Evolutionary conservation across 495 filamentous ascomycete genomes (phyloP).

Genomic region (Tuber magnatum): DNA sequence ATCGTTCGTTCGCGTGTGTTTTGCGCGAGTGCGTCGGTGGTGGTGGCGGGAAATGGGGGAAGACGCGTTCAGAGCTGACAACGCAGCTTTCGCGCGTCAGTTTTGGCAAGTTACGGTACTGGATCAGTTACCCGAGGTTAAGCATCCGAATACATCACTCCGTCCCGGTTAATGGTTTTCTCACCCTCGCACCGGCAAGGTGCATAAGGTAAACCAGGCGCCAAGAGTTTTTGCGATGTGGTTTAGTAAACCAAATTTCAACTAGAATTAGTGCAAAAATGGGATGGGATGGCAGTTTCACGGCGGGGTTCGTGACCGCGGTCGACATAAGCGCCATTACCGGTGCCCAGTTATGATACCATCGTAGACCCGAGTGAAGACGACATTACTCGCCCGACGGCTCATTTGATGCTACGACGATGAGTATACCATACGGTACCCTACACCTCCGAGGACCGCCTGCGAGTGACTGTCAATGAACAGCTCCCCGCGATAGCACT

Average conservation of each 20-base stretch:
- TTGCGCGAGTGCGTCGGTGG: neutral
- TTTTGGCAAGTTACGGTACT: neutral
- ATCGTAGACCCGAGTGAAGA: neutral
- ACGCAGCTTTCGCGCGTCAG: neutral
- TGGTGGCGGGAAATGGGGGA: neutral
- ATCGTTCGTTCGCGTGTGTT: constrained; percentile 2
- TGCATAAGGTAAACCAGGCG: neutral
- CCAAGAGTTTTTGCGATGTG: neutral
- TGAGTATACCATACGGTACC: neutral
- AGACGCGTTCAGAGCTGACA: neutral
- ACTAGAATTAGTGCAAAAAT: neutral
- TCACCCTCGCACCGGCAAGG: neutral
- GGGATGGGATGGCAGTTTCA: neutral
- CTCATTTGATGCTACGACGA: neutral
- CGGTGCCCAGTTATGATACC: neutral
- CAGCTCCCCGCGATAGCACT: neutral
- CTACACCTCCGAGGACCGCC: neutral
- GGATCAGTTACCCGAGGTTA: neutral
- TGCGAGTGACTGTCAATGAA: neutral
- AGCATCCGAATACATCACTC: neutral
- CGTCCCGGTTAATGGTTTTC: neutral
- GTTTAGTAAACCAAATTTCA: neutral
- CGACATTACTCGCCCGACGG: neutral
- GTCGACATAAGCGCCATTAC: neutral
- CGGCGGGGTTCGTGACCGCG: neutral